Evolutionary conservation across 1,284 basidiomycete species (phyloP).

Genomic region (Ganoderma lucidum): DNA sequence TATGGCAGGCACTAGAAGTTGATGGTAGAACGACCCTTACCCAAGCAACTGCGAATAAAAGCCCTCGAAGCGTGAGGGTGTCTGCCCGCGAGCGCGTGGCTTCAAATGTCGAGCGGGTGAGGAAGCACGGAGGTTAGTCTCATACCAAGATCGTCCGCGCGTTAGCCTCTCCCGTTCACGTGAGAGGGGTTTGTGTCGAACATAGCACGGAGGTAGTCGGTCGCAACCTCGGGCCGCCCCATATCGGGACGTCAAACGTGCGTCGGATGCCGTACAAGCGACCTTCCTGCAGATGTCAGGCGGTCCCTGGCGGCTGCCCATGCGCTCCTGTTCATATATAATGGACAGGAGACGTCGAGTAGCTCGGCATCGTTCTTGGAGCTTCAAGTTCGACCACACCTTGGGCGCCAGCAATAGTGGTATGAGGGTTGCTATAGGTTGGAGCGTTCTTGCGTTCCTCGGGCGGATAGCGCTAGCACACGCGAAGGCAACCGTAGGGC

Average conservation of each 20-base stretch:
- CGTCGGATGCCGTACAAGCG: neutral
- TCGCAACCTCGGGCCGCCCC: neutral
- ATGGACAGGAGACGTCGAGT: neutral
- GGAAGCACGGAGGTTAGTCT: no score
- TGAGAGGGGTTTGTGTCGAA: no score
- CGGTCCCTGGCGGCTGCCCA: neutral
- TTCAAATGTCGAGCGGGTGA: no score
- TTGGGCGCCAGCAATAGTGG: neutral
- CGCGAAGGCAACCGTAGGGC: constrained; percentile 43
- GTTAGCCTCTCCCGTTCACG: no score
- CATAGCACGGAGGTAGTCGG: neutral
- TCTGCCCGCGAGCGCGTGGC: no score
- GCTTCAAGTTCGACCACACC: neutral
- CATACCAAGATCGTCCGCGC: no score
- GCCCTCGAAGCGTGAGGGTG: neutral
- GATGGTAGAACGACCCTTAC: no score
- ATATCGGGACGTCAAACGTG: neutral
- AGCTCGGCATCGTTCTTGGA: neutral
- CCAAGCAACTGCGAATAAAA: no score
- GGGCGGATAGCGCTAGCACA: constrained; percentile 11
- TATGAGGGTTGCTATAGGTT: constrained; percentile 19
- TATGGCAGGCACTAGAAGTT: no score
- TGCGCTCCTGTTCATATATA: neutral
- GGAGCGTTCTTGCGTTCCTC: constrained; percentile 9
- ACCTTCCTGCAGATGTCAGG: neutral